These are phyloP conservation scores for Polytrichum formosum DNA, from an alignment of 225 moss, liverwort and hornwort species.

Conservation along the genomic window DNA sequence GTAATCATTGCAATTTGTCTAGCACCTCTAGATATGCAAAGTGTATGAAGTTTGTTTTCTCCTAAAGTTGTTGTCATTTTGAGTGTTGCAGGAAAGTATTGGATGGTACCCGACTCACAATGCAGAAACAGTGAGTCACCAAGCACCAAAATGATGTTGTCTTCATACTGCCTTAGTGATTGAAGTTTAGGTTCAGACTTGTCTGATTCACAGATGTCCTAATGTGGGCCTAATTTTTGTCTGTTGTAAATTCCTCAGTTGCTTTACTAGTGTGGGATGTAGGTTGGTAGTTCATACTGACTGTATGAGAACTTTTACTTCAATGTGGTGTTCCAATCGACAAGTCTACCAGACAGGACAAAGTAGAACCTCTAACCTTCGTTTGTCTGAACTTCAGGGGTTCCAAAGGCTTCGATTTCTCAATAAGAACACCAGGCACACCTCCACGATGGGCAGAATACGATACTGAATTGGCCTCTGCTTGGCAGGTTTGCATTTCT, in stretches of 20 bases:
- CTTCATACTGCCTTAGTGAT: too few relatives aligned
- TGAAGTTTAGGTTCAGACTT: background rate
- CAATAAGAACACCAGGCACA: conserved; percentile 84
- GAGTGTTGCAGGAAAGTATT: conserved; percentile 60
- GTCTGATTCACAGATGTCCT: background rate
- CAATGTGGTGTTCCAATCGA: too few relatives aligned
- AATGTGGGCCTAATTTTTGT: background rate
- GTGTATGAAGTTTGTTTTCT: background rate
- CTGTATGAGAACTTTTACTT: background rate
- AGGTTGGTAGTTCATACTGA: background rate
- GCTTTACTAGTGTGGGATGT: background rate
- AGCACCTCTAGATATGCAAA: too few relatives aligned
- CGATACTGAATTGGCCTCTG: conserved; percentile 66
- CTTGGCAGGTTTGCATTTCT: conserved; percentile 62
- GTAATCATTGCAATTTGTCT: background rate
- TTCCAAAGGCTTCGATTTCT: conserved; percentile 65
- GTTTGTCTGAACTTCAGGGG: conserved; percentile 23
- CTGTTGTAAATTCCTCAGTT: background rate
- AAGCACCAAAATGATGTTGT: background rate
- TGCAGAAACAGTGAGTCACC: conserved; percentile 73
- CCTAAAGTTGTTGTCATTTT: conserved; percentile 10
- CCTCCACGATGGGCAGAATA: conserved; percentile 79
- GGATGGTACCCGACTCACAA: conserved; percentile 80
- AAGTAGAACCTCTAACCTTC: background rate
- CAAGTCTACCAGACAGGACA: too few relatives aligned